A percentile compares a stretch with the other conserved stretches of the same genome.
These are phyloP conservation scores for Ascochyta clinopodiicola DNA, from an alignment of 2,329 filamentous ascomycete species.

Conservation along the genomic window DNA sequence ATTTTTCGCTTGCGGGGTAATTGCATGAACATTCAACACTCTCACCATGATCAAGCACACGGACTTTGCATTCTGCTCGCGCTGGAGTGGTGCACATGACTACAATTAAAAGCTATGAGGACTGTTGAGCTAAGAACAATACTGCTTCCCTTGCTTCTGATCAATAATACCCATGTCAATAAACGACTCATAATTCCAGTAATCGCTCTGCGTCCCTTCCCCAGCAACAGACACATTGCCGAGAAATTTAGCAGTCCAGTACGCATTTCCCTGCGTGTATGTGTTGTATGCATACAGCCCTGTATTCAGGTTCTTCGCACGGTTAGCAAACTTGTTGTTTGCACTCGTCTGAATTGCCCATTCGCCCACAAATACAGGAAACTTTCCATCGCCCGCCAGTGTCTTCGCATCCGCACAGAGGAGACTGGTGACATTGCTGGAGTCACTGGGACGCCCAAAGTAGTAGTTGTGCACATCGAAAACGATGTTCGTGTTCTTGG, in stretches of 20 bases:
- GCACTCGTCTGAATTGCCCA: slow-evolving; percentile 43
- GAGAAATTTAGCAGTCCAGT: slow-evolving; percentile 36
- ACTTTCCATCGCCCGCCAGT: slow-evolving; percentile 20
- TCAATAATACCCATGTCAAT: slow-evolving; percentile 15
- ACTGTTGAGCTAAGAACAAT: not conserved
- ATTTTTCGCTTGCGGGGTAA: too few relatives aligned
- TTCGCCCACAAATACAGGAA: slow-evolving; percentile 44
- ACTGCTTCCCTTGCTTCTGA: slow-evolving; percentile 9
- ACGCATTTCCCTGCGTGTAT: slow-evolving; percentile 40
- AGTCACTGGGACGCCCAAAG: slow-evolving; percentile 24
- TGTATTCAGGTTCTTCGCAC: slow-evolving; percentile 40
- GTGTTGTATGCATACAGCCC: slow-evolving; percentile 44
- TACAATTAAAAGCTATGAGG: too few relatives aligned
- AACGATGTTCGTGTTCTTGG: slow-evolving; percentile 24
- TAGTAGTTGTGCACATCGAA: slow-evolving; percentile 37
- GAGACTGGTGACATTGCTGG: slow-evolving; percentile 16
- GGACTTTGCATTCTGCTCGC: too few relatives aligned
- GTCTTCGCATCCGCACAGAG: slow-evolving; percentile 26
- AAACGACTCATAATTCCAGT: slow-evolving; percentile 21
- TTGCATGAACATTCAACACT: too few relatives aligned
- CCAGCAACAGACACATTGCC: slow-evolving; percentile 20
- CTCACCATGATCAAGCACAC: too few relatives aligned
- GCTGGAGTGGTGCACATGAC: too few relatives aligned
- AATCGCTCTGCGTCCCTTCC: slow-evolving; percentile 22
- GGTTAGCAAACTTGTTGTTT: slow-evolving; percentile 41